Evolutionary conservation across 306 rosid species (phyloP), one percentile per base, ranked within the genome.

Genomic region (Sesbania bispinosa): DNA sequence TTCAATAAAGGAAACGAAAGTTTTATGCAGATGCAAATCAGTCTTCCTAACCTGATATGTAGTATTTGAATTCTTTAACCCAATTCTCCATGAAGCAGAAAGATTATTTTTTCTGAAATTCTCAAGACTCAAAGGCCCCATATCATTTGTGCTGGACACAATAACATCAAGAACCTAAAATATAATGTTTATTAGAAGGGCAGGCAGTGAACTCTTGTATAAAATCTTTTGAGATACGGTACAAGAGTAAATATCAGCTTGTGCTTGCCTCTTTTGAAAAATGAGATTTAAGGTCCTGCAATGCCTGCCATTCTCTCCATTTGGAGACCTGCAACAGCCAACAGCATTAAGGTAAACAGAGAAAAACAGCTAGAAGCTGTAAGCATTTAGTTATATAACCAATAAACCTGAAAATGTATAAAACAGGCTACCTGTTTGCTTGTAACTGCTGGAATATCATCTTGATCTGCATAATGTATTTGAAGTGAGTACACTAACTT

Each of bases 111-210:
- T 89, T 53, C 85, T 85, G 67, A 91, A 91, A 70, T 67, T 77
- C 70, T 91, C 93, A 48, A 95, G 93, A 83, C 93, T 88, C 79
- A 89, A 74, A 70, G 96, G 93, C 50, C 99, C 99, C 82, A 74
- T 63, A 71, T 91, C 96, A 81, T 74, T 81, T 71, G 96, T 86
- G 77, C 89, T 79, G 59, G 96, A 83, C 43, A 79, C 67, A 67
- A 95, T 88, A 71, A 89, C 85, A 74, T 91, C 96, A 54, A 95
- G 83, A 53, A 86, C 93, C 99, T 95, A 80, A 71, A 54, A 80
- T 52, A 72, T 58, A 71, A 59, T 32, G 38, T 59, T 41, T 7
- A 51, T 64, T 62, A 86, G 79, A 45, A 38, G 65, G 14, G 58
- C 55, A 64, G 26, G 51, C 65, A 75, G 50, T 27, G 62, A 79